Percentiles rank a stretch among this genome's conserved stretches.
Evolutionary conservation across 306 rosid genomes (phyloP).

Genomic region (Glycyrrhiza uralensis): DNA sequence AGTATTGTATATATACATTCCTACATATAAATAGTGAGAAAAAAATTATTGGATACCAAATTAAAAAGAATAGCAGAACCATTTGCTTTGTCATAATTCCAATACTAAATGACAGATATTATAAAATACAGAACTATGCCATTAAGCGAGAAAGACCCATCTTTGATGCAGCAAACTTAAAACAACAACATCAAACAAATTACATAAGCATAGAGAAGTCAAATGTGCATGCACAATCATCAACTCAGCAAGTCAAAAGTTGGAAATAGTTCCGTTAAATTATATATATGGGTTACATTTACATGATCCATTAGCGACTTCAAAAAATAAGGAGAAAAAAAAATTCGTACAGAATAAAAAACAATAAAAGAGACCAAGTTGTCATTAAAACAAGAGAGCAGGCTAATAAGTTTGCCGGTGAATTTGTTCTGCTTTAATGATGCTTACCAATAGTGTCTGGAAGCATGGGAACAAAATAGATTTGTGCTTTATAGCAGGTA

Average conservation of each 20-base stretch:
- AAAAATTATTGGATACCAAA: neutral
- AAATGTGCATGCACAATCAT: conserved; percentile 19
- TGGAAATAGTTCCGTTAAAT: conserved; percentile 4
- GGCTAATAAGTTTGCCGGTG: conserved; percentile 2
- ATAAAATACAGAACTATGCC: neutral
- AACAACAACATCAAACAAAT: conserved; percentile 17
- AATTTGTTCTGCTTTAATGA: conserved; percentile 33
- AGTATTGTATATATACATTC: neutral
- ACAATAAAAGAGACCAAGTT: conserved; percentile 4
- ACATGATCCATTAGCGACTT: conserved; percentile 1
- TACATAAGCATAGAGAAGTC: neutral
- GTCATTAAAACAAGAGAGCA: neutral
- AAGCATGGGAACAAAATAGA: conserved; percentile 78
- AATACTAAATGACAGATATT: neutral
- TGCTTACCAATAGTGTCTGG: conserved; percentile 72
- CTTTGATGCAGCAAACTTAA: neutral
- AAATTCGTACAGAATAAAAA: neutral
- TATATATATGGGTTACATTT: conserved; percentile 1
- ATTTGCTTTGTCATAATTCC: neutral
- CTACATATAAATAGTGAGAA: conserved; percentile 11
- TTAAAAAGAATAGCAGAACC: neutral
- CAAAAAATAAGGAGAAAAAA: neutral
- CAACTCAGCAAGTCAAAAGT: conserved; percentile 7
- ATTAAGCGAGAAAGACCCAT: conserved; percentile 19
- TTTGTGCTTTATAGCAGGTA: conserved; percentile 85